phyloP scores from a whole-genome alignment of 1,139 yeast species.

The Yamadazyma buinensis region DNA sequence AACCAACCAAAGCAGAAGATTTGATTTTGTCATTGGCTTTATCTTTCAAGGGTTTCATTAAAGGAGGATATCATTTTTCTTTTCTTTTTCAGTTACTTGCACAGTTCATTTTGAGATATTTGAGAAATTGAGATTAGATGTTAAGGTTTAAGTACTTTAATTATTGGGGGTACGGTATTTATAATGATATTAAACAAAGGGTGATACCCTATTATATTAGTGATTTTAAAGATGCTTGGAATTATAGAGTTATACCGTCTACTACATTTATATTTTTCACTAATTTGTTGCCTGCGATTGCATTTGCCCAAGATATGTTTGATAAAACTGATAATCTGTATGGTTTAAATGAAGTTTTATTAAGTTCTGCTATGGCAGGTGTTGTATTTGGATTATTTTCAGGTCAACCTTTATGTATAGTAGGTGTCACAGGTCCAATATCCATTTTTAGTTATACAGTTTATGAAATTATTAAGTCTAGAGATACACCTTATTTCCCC shows the following conservation, averaged over 20 bases:
- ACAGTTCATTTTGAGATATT: too few relatives aligned
- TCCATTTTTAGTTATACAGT: conserved; percentile 90
- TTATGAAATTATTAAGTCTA: conserved; percentile 67
- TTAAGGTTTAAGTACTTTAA: conserved; percentile 3
- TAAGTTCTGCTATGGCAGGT: conserved; percentile 86
- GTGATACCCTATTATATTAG: conserved; percentile 60
- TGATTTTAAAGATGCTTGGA: conserved; percentile 80
- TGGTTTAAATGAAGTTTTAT: conserved; percentile 85
- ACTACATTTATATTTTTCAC: conserved; percentile 82
- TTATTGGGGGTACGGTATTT: conserved; percentile 49
- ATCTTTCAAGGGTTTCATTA: too few relatives aligned
- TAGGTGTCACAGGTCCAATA: conserved; percentile 97
- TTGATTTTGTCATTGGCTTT: too few relatives aligned
- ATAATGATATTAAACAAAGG: conserved; percentile 50
- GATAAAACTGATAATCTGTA: conserved; percentile 81
- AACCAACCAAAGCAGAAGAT: too few relatives aligned
- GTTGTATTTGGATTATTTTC: conserved; percentile 78
- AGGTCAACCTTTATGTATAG: conserved; percentile 92
- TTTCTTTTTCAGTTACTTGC: too few relatives aligned
- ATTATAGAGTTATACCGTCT: conserved; percentile 87
- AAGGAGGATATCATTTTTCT: too few relatives aligned
- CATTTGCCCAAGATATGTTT: conserved; percentile 97
- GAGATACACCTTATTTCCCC: conserved; percentile 72
- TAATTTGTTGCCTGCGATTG: conserved; percentile 87
- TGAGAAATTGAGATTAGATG: not conserved